Percentiles rank a stretch among this genome's conserved stretches.
phyloP scores from a whole-genome alignment of 2,329 filamentous ascomycete genomes.

The Trichoderma simmonsii region DNA sequence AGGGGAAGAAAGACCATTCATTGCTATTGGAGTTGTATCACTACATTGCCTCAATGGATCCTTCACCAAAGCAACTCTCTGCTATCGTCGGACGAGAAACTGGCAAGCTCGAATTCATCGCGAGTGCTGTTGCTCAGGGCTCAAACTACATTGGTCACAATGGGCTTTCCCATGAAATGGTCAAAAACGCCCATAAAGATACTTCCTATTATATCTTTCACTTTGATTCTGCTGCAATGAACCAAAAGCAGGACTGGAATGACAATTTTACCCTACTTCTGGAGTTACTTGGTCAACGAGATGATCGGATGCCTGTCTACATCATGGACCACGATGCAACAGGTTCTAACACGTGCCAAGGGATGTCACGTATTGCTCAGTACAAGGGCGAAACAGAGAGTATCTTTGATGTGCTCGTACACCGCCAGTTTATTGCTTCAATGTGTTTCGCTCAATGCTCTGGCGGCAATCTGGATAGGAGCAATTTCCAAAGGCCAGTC shows the following conservation, averaged over 20 bases:
- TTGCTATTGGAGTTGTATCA: background rate
- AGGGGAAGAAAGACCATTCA: background rate
- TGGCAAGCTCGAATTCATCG: conserved; percentile 20
- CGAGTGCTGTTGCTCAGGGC: background rate
- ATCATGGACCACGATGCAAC: conserved; percentile 23
- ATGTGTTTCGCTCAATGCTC: conserved; percentile 15
- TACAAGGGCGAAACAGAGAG: background rate
- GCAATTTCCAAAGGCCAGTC: background rate
- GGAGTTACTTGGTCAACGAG: background rate
- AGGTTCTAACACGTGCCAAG: background rate
- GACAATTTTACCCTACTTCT: background rate
- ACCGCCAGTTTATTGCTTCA: background rate
- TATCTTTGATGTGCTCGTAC: background rate
- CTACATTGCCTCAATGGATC: fast-evolving
- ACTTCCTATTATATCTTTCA: background rate
- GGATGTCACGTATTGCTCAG: background rate
- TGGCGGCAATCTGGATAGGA: background rate
- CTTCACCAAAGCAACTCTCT: background rate
- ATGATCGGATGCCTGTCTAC: conserved; percentile 9
- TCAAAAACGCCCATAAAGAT: background rate
- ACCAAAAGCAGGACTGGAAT: conserved; percentile 5
- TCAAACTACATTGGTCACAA: conserved; percentile 23
- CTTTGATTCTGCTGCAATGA: conserved; percentile 10
- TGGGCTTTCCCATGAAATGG: background rate
- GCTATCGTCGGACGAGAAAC: conserved; percentile 14